Evolutionary conservation across 306 rosid genomes (phyloP), one percentile per base, ranked within the genome.

Genomic region (Crataegus laevigata): DNA sequence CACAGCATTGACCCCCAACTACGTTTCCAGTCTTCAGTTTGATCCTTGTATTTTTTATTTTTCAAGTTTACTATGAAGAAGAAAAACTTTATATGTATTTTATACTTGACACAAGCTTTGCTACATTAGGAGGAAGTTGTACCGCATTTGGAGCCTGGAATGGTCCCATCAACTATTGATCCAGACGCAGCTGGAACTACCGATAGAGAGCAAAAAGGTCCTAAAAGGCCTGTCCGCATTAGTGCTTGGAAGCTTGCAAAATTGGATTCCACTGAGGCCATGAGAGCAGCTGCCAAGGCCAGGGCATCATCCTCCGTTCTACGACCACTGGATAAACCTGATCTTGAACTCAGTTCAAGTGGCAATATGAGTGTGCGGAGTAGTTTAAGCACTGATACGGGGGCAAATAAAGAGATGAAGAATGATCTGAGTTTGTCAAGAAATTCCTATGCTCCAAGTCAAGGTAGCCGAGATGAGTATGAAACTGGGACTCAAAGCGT

Each of bases 111-210:
- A 77, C 66, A 55, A 79, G 76, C 68, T 45, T 77, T 78, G 69
- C 47, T 79, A 69, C 62, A 26, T 82, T 81, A 94, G 98, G 97
- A 94, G 65, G 97, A 94, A 90, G 98, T 91, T 71, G 82, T 94
- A 71, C 98, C 98, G 78, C 98, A 94, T 84, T 85, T 94, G 90
- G 98, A 94, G 84, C 98, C 98, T 24, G 96, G 98, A 84, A 94
- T 90, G 98, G 80, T 90, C 43, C 98, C 97, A 15, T 94, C 98
- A 42, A 94, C 98, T 40, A 84, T 94, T 59, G 98, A 94, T 84
- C 98, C 98, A 36, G 98, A 94, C 79, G 97, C 97, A 42, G 80
- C 92, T 66, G 98, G 92, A 71, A 78, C 74, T 25, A 83, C 88
- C 57, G 98, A 94, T 77, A 82, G 93, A 80, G 96, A 86, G 62